phyloP scores from a whole-genome alignment of 768 basidiomycete genomes.

The Leccinum truebloodii region DNA sequence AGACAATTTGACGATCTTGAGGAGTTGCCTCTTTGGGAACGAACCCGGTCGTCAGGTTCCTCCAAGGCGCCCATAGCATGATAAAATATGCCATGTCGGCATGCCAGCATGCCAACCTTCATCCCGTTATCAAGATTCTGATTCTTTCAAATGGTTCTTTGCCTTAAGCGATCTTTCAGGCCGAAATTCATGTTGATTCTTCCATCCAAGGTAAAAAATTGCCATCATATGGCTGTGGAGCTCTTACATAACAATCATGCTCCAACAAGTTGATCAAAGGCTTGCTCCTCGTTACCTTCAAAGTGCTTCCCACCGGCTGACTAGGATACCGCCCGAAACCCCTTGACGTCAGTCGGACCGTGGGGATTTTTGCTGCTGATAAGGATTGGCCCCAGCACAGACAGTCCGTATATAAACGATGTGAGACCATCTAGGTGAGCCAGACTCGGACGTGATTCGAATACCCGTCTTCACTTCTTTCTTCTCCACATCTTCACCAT shows the following conservation, averaged over 20 bases:
- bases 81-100: neutral
- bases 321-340: constrained; percentile 13
- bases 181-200: neutral
- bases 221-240: constrained; percentile 9
- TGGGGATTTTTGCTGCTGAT: constrained; percentile 4
- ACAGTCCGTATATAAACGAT: constrained; percentile 25
- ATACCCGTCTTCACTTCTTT: constrained; percentile 1
- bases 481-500: constrained; percentile 14
- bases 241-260: constrained; percentile 6
- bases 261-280: neutral
- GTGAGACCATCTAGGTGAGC: neutral
- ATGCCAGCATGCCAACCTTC: too few species aligned
- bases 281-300: constrained; percentile 10
- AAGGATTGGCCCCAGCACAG: neutral
- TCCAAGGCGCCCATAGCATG: neutral
- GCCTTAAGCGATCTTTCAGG: neutral
- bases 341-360: constrained; percentile 32
- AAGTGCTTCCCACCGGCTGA: constrained; percentile 3
- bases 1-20: constrained; percentile 12
- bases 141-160: neutral
- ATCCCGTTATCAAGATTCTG: neutral
- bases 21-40: constrained; percentile 18
- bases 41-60: neutral
- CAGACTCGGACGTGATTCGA: constrained; percentile 16
- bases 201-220: constrained; percentile 5